Evolutionary conservation across 257 asterid species (phyloP).

Genomic region (Solanum okadae): DNA sequence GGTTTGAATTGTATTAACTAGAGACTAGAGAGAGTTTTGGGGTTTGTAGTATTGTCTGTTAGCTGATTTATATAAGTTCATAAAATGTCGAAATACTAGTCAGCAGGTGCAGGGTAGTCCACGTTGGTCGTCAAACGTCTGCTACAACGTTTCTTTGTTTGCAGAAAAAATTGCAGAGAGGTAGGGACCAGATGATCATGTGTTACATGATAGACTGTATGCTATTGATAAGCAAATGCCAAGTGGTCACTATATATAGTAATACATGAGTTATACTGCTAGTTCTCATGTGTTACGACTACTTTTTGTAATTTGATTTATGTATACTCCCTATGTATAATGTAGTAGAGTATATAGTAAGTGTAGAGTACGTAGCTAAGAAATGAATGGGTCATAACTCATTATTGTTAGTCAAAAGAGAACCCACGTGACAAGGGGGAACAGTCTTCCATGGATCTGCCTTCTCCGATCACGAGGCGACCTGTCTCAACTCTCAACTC

Average conservation of each 20-base stretch:
- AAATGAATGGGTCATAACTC: neutral
- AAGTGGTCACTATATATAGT: conserved; percentile 9
- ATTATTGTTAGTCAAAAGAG: conserved; percentile 74
- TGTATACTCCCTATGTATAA: neutral
- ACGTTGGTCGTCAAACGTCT: conserved; percentile 37
- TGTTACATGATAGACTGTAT: neutral
- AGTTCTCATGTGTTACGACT: neutral
- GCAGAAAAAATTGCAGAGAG: neutral
- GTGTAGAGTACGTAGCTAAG: neutral
- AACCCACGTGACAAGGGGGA: conserved; percentile 84
- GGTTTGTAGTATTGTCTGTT: conserved; percentile 17
- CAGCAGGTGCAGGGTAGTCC: conserved; percentile 36
- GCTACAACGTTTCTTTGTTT: neutral
- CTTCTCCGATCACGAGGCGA: conserved; percentile 92
- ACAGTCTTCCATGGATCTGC: conserved; percentile 98
- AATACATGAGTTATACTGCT: neutral
- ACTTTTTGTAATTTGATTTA: neutral
- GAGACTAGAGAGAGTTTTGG: neutral
- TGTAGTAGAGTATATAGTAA: neutral
- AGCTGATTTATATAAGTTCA: conserved; percentile 17
- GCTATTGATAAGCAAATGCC: neutral
- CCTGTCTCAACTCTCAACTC: conserved; percentile 10
- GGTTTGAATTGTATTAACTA: conserved; percentile 27
- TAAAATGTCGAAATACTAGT: conserved; percentile 37
- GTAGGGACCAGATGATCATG: neutral